Evolutionary conservation across 768 basidiomycete genomes (phyloP), one percentile per base, ranked within the genome.

Genomic region (Tulasnella sp.): DNA sequence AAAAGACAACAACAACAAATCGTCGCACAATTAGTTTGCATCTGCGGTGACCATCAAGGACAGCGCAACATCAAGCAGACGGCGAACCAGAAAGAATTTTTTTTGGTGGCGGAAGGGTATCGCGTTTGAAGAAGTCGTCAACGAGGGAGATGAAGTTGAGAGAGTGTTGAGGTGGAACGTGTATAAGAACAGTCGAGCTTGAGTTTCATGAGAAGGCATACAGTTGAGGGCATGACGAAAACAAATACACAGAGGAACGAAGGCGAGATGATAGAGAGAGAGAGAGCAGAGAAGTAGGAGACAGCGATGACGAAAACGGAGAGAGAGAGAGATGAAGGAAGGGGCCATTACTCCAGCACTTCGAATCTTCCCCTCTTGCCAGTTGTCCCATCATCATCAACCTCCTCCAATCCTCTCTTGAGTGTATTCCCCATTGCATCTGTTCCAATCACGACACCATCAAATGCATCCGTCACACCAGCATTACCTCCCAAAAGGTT

Each of bases 321-420:
- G n/a, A 46, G n/a, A 12, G 12, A 25, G 47, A 49, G 42, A 19
- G 9, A 47, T 10, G 10, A 24, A 49, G 45, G 16, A 48, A 32
- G 41, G 62, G 45, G 54, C 15, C 35, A 35, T 70, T 61, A 80
- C 59, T 79, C 78, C 47, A 80, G 57, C 22, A 77, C 64, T 57
- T 79, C 78, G 50, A 81, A 80, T 52, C 79, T 67, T 54, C 76
- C 74, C 50, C 76, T 68, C 63, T 81, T 81, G 20, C n/a, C n/a
- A n/a, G 67, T 70, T 10, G 70, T 68, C 44, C 75, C 65, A 19
- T 66, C 70, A 34, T 68, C 69, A 19, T 64, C 64, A 8, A 62
- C 62, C n/a, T 68, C 70, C 32, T 66, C 62, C 54, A 67, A 58
- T 1, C 55, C 52, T 15, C 70, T 61, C 57, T 72, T 71, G 22